Conservation (phyloP, 176 grass and related monocot genomes). For the Eleusine indica region DNA sequence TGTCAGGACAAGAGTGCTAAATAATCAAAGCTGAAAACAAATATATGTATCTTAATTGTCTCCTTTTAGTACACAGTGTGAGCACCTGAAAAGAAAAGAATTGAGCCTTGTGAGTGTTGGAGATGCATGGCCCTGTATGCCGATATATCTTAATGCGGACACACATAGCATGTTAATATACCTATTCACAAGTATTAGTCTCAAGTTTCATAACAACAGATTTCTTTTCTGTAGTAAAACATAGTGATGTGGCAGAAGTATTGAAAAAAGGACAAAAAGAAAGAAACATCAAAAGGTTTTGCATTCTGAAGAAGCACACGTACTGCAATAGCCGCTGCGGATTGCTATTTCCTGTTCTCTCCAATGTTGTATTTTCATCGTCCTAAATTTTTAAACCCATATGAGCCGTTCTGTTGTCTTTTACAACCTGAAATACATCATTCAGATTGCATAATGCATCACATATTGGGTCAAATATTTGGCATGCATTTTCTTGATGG, state of each 20-base stretch:
- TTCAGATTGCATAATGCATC: not conserved
- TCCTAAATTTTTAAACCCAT: not conserved
- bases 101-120: not conserved
- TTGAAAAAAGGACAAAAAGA: not conserved
- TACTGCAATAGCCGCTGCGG: not conserved
- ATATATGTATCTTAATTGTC: not conserved
- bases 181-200: not conserved
- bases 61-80: not conserved
- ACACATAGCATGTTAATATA: not conserved
- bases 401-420: not conserved
- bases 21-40: not conserved
- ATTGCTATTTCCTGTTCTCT: not conserved
- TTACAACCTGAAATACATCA: not conserved
- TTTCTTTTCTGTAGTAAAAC: not conserved
- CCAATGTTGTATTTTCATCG: not conserved
- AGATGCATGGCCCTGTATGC: not conserved
- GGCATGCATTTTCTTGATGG: not conserved
- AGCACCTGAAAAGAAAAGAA: not conserved
- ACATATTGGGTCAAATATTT: conserved; percentile 9
- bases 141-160: not conserved
- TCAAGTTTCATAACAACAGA: not conserved
- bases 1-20: not conserved
- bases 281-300: not conserved
- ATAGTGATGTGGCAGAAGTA: not conserved
- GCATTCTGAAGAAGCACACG: not conserved